Evolutionary conservation across 1,139 yeast genomes (phyloP), one percentile per base, ranked within the genome.

Genomic region (Yamadazyma siamensis): DNA sequence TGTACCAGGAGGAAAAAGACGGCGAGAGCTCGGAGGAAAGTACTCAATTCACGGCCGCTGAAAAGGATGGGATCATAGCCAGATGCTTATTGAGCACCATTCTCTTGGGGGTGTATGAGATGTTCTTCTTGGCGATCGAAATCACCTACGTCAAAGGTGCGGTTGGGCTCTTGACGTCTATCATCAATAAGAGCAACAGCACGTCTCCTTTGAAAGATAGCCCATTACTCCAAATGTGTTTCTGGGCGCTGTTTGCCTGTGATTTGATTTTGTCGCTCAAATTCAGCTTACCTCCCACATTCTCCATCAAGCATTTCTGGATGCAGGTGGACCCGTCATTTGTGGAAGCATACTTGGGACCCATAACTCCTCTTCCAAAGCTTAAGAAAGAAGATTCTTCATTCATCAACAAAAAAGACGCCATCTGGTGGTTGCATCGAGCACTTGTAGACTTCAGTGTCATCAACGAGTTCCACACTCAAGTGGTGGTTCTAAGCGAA

Each of bases 391-490:
- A 22, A 7, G 29, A 34, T 15, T 33, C 26, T n/a, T 21, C 38
- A 12, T 36, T 39, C 12, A 36, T 50, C 8, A 41, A 41, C 23
- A 42, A 41, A 33, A 41, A 46, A 27, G 52, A 47, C 17, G 44
- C 55, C 4, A 39, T 52, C 15, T 65, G 69, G 71, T 66, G 70
- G 71, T 42, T 59, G 22, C 60, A 63, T 33, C 54, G 59, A 36
- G 49, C 63, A 24, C 41, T 59, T 22, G 33, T 59, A 11, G 52
- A 53, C 28, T 56, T 51, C 34, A 51, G 62, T 33, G 38, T 46
- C 15, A 48, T 61, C 24, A 55, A 54, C 36, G 67, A 63, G 23
- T 59, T 61, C 36, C 44, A 48, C 24, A 43, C 51, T 31, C 47
- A 49, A 21, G 47, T 51, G 6, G 47, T 44, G 8, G 69, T 61